Evolutionary conservation across 495 filamentous ascomycete genomes (phyloP).

Genomic region (Oleoguttula mirabilis): DNA sequence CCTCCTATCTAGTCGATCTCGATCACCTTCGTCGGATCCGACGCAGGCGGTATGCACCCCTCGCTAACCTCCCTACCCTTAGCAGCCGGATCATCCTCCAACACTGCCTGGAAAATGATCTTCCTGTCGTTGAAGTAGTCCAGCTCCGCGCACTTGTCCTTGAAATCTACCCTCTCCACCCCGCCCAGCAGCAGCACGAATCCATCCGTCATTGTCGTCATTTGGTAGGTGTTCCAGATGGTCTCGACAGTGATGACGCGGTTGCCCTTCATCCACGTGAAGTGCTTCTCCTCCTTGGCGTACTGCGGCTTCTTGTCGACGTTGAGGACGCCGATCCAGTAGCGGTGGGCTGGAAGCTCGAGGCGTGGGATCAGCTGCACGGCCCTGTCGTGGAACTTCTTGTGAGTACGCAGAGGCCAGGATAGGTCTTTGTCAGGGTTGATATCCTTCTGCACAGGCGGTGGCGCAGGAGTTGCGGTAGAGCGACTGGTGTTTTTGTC

Average conservation of each 20-base stretch:
- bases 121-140: constrained; percentile 12
- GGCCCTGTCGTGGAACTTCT: constrained; percentile 6
- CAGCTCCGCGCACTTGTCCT: constrained; percentile 4
- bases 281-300: constrained; percentile 7
- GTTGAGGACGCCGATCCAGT: constrained; percentile 19
- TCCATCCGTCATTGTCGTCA: constrained; percentile 2
- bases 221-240: constrained; percentile 3
- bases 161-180: constrained; percentile 2
- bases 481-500: too few species aligned
- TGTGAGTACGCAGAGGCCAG: constrained; percentile 1
- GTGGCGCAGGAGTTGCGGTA: too few species aligned
- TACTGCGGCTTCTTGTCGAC: background rate
- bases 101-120: constrained; percentile 11
- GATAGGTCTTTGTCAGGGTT: constrained; percentile 12
- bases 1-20: too few species aligned
- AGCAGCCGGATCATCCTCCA: background rate
- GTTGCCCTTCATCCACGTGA: constrained; percentile 17
- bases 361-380: constrained; percentile 3
- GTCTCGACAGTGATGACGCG: constrained; percentile 11
- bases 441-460: too few species aligned
- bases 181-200: constrained; percentile 14
- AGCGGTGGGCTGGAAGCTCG: constrained; percentile 11
- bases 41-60: too few species aligned
- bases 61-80: constrained; percentile 5
- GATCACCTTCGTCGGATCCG: too few species aligned